A percentile compares a stretch with the other conserved stretches of the same genome.
Evolutionary conservation across 179 eudicot species (phyloP).

Genomic region (Silene noctiflora): DNA sequence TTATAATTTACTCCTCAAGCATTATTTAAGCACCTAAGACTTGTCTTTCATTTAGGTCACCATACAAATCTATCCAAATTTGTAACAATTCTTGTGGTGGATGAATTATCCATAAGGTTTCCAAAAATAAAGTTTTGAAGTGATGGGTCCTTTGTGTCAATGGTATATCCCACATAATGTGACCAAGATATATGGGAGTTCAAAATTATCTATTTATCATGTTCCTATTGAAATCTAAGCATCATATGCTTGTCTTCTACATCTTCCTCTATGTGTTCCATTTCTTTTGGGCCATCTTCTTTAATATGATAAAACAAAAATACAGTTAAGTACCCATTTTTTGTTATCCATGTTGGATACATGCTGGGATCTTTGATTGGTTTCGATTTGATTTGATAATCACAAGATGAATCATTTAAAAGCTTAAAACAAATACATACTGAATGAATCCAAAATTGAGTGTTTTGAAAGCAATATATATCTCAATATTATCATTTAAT

Average conservation of each 20-base stretch:
- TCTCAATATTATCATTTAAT: too few species aligned
- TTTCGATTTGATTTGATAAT: not conserved
- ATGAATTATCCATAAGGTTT: slow-evolving; percentile 20
- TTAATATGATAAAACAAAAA: not conserved
- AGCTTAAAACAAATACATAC: too few species aligned
- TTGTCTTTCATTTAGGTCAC: not conserved
- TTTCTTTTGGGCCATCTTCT: not conserved
- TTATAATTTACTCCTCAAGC: not conserved
- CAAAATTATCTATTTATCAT: slow-evolving; percentile 18
- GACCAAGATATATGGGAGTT: slow-evolving; percentile 9
- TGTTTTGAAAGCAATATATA: too few species aligned
- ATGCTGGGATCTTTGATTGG: not conserved
- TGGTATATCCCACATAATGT: not conserved
- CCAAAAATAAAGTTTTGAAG: slow-evolving; percentile 16
- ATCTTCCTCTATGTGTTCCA: not conserved
- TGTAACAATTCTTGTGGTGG: slow-evolving; percentile 21
- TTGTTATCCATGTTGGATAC: not conserved
- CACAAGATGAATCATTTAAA: not conserved
- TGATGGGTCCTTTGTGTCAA: slow-evolving; percentile 29
- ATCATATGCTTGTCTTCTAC: slow-evolving; percentile 9
- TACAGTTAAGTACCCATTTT: not conserved
- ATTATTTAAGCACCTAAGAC: not conserved
- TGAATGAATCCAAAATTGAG: too few species aligned
- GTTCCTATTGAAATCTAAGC: slow-evolving; percentile 17
- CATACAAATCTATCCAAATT: slow-evolving; percentile 11